Evolutionary conservation across 192 early-diverging fungal species (phyloP).

Genomic region (Mortierella hygrophila): DNA sequence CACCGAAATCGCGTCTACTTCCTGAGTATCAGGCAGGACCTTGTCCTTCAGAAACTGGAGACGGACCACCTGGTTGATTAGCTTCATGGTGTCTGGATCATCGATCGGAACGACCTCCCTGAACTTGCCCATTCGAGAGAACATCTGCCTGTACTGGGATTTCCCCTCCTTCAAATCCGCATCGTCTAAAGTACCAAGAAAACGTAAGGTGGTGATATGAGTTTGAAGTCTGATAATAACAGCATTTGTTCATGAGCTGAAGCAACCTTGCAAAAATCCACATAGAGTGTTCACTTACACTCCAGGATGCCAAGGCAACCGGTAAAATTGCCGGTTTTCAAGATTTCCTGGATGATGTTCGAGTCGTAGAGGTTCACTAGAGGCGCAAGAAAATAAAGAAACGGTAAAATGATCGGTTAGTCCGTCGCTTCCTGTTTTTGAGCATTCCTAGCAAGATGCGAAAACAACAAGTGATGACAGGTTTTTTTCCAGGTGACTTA

Average conservation of each 20-base stretch:
- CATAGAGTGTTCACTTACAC: constrained; percentile 61
- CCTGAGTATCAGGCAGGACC: background rate
- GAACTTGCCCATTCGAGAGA: background rate
- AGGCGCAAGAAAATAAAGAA: background rate
- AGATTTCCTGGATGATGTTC: constrained; percentile 75
- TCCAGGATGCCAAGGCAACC: constrained; percentile 86
- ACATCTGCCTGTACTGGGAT: background rate
- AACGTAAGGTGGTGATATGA: no score
- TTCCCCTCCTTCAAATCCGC: constrained; percentile 72
- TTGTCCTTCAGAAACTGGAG: background rate
- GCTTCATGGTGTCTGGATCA: background rate
- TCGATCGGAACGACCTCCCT: background rate
- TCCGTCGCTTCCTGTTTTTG: no score
- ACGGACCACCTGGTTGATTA: background rate
- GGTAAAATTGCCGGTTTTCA: constrained; percentile 78
- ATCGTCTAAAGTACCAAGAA: constrained; percentile 69
- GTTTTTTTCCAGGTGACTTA: no score
- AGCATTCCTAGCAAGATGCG: no score
- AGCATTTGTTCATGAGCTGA: background rate
- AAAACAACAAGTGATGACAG: no score
- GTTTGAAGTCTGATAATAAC: background rate
- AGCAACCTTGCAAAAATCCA: background rate
- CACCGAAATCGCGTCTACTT: background rate
- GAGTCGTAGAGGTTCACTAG: constrained; percentile 83
- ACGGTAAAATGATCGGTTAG: background rate